These are phyloP conservation scores for Neopestalotiopsis rosae DNA, from an alignment of 2,329 filamentous ascomycete genomes.

Conservation along the genomic window DNA sequence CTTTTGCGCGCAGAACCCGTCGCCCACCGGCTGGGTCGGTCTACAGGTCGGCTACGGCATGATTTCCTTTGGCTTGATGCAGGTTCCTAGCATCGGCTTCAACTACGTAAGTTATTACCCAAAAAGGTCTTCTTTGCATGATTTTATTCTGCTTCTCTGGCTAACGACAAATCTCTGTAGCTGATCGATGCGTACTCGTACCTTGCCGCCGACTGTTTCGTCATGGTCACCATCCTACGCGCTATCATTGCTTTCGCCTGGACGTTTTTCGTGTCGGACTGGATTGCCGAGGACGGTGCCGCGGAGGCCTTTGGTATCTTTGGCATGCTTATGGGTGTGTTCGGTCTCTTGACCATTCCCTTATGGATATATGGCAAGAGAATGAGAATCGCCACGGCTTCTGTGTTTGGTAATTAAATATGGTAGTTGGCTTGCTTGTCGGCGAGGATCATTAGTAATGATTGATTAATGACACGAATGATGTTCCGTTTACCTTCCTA, in stretches of 20 bases:
- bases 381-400: constrained; percentile 40
- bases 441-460: neutral
- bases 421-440: neutral
- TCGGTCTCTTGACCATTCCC: constrained; percentile 43
- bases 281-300: constrained; percentile 48
- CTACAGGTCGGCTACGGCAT: constrained; percentile 41
- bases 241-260: constrained; percentile 57
- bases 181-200: constrained; percentile 55
- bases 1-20: constrained; percentile 40
- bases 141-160: neutral
- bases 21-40: constrained; percentile 38
- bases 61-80: constrained; percentile 43
- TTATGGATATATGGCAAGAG: constrained; percentile 42
- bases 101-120: constrained; percentile 39
- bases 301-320: constrained; percentile 59
- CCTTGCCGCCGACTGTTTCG: constrained; percentile 57
- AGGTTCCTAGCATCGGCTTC: constrained; percentile 45
- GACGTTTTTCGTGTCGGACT: constrained; percentile 58
- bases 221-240: constrained; percentile 54
- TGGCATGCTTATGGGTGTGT: constrained; percentile 55
- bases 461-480: no score
- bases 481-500: no score
- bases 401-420: neutral
- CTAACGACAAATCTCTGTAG: constrained; percentile 22
- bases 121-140: neutral